Evolutionary conservation across 495 filamentous ascomycete genomes (phyloP).

Genomic region (Hypoxylon lenormandii): DNA sequence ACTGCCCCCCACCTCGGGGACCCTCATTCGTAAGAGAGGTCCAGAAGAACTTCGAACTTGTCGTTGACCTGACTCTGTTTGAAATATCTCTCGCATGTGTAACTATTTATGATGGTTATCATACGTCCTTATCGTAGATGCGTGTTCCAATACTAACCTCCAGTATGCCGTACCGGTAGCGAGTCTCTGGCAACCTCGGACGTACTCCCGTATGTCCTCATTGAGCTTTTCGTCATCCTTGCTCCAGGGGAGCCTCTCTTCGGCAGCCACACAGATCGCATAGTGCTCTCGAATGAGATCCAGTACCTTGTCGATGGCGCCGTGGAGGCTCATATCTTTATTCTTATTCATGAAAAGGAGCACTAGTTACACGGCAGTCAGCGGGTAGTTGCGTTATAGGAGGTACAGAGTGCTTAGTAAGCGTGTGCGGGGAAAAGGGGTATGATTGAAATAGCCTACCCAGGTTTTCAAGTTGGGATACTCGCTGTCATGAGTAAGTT

Average conservation of each 20-base stretch:
- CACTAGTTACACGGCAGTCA: constrained; percentile 9
- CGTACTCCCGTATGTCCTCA: constrained; percentile 45
- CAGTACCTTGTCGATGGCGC: constrained; percentile 36
- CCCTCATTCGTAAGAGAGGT: constrained; percentile 35
- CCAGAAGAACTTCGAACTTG: constrained; percentile 40
- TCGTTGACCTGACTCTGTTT: constrained; percentile 42
- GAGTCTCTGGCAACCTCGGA: constrained; percentile 42
- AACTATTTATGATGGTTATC: constrained; percentile 26
- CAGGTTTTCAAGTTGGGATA: constrained; percentile 45
- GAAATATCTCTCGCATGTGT: constrained; percentile 47
- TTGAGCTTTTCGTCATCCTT: constrained; percentile 45
- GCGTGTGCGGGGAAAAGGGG: too few relatives aligned
- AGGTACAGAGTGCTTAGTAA: too few relatives aligned
- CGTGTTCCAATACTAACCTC: constrained; percentile 35
- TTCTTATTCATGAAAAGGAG: constrained; percentile 49
- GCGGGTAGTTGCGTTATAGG: too few relatives aligned
- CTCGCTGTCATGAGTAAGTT: constrained; percentile 22
- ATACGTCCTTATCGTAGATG: neutral
- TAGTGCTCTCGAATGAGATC: constrained; percentile 50
- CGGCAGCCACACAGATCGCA: constrained; percentile 42
- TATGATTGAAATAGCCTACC: too few relatives aligned
- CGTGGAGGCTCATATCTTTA: constrained; percentile 26
- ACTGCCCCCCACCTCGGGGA: neutral
- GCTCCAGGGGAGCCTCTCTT: constrained; percentile 46
- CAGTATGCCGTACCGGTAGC: constrained; percentile 48